Evolutionary conservation across 768 basidiomycete species (phyloP), one percentile per base, ranked within the genome.

Genomic region (Xerocomellus amylosporus): DNA sequence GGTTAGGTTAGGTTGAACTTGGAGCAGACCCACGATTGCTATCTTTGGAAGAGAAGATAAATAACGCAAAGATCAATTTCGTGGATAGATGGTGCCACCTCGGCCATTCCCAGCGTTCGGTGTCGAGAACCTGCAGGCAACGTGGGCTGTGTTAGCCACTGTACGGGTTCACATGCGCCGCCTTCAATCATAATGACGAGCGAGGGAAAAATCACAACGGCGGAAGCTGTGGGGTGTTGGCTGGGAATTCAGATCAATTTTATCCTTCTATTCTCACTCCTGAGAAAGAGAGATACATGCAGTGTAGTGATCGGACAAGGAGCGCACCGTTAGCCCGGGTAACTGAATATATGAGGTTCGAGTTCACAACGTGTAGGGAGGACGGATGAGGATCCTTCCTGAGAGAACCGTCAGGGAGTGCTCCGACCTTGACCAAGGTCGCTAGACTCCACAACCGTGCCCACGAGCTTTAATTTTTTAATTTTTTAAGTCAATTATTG

Each of bases 301-400:
- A 7, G 34, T 38, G 52, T 60, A 31, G 46, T 50, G 58, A 49
- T 49, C 31, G 37, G n/a, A 15, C 20, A 26, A 33, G 33, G 36
- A 44, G 49, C 33, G 39, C 30, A 17, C 26, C 24, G 54, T 49
- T 46, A 5, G 14, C 8, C 48, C 26, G 50, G 36, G 50, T 13
- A 24, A 22, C 36, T 22, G 14, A 20, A 24, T 24, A 31, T n/a
- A 5, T 8, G 13, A 28, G 42, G 31, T 38, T 56, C 12, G 47
- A 49, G 49, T 9, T 34, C 19, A 30, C 60, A 60, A 63, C 60
- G 56, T 63, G 59, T 60, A 53, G 15, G 14, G 45, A 19, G 54
- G 37, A 45, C 17, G 36, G 12, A 40, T 30, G 54, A 37, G 46
- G 49, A 63, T 62, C 55, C 19, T 50, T 34, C 34, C 34, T 24